Base-by-base conservation (phyloP, 495 filamentous ascomycete species). In the Aspergillus bridgeri region DNA sequence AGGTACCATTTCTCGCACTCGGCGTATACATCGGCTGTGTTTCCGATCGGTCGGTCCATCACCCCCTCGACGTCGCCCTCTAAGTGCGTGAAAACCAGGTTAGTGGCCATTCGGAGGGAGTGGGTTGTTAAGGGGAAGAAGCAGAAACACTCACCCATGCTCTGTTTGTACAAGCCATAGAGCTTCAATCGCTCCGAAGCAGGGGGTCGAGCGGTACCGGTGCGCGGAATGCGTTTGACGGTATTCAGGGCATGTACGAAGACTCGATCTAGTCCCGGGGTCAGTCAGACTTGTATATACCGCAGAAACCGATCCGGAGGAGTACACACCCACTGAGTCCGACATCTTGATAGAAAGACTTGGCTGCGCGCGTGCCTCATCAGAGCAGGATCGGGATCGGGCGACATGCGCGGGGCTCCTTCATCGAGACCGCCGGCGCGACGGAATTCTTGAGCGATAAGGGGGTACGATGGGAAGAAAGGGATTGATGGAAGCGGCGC, bases 231-330 rank as follows among this genome's bases (percentile, higher is more conserved):
- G 65, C 94, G 94, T 74, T 96, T 96, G 61, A 98, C 94, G 24
- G 93, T 98, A 75, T 96, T 96, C 69, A 98, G 86, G 57, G 94
- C 94, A 83, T 98, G 93, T 72, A 93, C 92, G 76, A 98, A 98
- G 71, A 98, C 94, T 67, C 94, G 86, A 77, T 98, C 94, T 96
- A 11, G 43, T 11, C 18, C 42, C n/a, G 17, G 15, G 21, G 3
- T 29, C 6, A 46, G 33, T 24, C 3, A 15, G n/a, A 53, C 8
- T 20, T 23, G 21, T 13, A 53, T 17, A 1, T 23, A 50, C 17
- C 3, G 22, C 48, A 23, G 11, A 6, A 8, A 5, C 2, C 2
- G 17, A n/a, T 6, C 1, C 23, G 49, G 38, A 53, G 17, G 33
- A 38, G 33, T 13, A 73, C 80, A 66, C 63, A 76, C 80, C 80